Conservation (phyloP, 2,329 filamentous ascomycete genomes). For the Penicillium sp. region DNA sequence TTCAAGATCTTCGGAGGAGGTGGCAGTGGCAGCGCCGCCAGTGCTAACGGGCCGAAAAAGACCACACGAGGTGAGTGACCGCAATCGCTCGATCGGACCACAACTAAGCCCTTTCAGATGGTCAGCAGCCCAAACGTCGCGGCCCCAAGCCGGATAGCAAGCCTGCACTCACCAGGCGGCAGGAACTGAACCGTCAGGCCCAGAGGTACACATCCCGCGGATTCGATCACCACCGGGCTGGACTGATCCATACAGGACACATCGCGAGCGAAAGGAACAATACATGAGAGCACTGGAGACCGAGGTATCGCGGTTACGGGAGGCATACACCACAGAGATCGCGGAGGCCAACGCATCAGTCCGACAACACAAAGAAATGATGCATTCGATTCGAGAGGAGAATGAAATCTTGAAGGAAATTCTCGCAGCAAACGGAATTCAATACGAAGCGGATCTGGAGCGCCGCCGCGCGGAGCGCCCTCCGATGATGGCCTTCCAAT, state of each 20-base stretch:
- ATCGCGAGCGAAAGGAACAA: constrained; percentile 92
- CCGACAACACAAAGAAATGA: constrained; percentile 67
- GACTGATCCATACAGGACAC: constrained; percentile 62
- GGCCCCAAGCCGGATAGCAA: constrained; percentile 97
- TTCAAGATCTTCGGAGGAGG: constrained; percentile 58
- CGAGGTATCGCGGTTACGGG: constrained; percentile 83
- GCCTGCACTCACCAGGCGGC: constrained; percentile 83
- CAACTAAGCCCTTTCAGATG: constrained; percentile 56
- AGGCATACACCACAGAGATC: constrained; percentile 65
- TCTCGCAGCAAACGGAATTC: constrained; percentile 58
- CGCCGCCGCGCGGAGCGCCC: constrained; percentile 35
- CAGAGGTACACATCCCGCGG: constrained; percentile 65
- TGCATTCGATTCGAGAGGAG: constrained; percentile 73
- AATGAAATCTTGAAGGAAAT: constrained; percentile 70
- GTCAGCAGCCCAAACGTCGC: constrained; percentile 79
- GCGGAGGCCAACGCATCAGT: constrained; percentile 49
- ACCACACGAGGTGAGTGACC: constrained; percentile 64
- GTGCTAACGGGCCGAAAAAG: constrained; percentile 53
- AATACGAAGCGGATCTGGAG: constrained; percentile 51
- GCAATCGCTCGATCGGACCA: not conserved
- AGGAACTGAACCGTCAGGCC: constrained; percentile 92
- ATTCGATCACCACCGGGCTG: constrained; percentile 8
- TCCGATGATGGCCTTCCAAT: constrained; percentile 22
- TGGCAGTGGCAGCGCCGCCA: constrained; percentile 31
- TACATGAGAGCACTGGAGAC: constrained; percentile 94